These are phyloP conservation scores for Ceratocystis destructans DNA, from an alignment of 2,329 filamentous ascomycete species.

Conservation along the genomic window DNA sequence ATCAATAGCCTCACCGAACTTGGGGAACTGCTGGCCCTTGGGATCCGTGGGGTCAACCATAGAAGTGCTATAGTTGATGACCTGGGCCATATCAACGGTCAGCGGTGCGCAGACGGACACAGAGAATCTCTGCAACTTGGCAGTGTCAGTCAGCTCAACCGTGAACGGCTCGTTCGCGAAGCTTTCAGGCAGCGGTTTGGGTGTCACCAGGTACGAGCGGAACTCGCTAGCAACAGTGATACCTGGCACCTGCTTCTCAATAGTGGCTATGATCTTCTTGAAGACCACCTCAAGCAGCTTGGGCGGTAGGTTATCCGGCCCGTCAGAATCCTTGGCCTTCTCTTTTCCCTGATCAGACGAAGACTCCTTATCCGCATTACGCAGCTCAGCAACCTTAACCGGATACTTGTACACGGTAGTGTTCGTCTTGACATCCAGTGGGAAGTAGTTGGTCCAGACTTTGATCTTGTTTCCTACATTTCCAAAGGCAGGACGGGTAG, in stretches of 20 bases:
- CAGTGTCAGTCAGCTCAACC: conserved; percentile 14
- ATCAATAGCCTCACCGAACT: conserved; percentile 36
- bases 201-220: conserved; percentile 33
- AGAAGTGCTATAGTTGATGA: conserved; percentile 34
- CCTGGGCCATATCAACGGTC: conserved; percentile 25
- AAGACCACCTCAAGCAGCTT: conserved; percentile 34
- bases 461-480: conserved; percentile 30
- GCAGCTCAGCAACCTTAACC: conserved; percentile 27
- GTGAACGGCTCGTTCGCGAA: conserved; percentile 7
- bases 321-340: conserved; percentile 13
- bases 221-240: conserved; percentile 35
- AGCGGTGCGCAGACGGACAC: conserved; percentile 30
- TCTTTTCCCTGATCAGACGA: neutral
- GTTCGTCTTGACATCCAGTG: conserved; percentile 28
- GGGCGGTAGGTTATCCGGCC: conserved; percentile 26
- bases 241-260: conserved; percentile 26
- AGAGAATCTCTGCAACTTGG: conserved; percentile 30
- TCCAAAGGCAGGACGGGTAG: conserved; percentile 38
- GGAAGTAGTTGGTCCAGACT: conserved; percentile 44
- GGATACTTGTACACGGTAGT: conserved; percentile 33
- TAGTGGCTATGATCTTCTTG: conserved; percentile 26
- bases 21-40: conserved; percentile 30
- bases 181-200: conserved; percentile 5
- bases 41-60: conserved; percentile 29
- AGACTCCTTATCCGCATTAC: conserved; percentile 16